Conservation (phyloP, 2,329 filamentous ascomycete species). For the Microsporum audouinii region DNA sequence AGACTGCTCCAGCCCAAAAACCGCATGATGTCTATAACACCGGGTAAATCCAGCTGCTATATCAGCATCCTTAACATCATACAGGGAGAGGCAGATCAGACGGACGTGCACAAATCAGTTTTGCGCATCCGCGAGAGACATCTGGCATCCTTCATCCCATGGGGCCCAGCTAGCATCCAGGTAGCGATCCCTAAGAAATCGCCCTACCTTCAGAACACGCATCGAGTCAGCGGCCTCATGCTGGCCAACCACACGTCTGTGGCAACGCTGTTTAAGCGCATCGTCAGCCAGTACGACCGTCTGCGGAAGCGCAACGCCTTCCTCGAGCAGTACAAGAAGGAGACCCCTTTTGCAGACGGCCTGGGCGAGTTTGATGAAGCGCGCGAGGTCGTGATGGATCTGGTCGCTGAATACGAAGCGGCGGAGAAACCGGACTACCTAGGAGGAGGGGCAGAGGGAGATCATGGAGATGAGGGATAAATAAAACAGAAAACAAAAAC, state of each 20-base stretch:
- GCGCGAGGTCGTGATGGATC: conserved; percentile 75
- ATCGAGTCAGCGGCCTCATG: conserved; percentile 93
- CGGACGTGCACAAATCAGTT: conserved; percentile 94
- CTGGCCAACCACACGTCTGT: conserved; percentile 96
- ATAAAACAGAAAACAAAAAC: background rate
- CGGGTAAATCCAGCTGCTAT: conserved; percentile 95
- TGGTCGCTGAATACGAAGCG: conserved; percentile 91
- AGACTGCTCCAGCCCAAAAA: conserved; percentile 94
- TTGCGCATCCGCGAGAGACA: conserved; percentile 89
- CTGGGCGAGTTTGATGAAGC: conserved; percentile 93
- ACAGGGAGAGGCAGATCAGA: conserved; percentile 94
- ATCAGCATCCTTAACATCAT: conserved; percentile 99
- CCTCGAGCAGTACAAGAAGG: conserved; percentile 91
- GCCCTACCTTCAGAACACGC: conserved; percentile 86
- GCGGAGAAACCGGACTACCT: conserved; percentile 86
- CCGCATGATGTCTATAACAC: conserved; percentile 93
- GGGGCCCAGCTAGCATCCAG: conserved; percentile 95
- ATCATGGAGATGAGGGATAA: conserved; percentile 11
- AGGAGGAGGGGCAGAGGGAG: conserved; percentile 34
- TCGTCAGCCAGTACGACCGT: conserved; percentile 81
- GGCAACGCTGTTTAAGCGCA: conserved; percentile 89
- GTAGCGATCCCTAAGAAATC: conserved; percentile 94
- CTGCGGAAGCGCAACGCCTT: conserved; percentile 96
- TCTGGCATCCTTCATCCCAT: conserved; percentile 92
- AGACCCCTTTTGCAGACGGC: conserved; percentile 82